Percentiles rank a stretch among this genome's conserved stretches.
Evolutionary conservation across 2,329 filamentous ascomycete species (phyloP).

Genomic region (Colletotrichum tabaci): DNA sequence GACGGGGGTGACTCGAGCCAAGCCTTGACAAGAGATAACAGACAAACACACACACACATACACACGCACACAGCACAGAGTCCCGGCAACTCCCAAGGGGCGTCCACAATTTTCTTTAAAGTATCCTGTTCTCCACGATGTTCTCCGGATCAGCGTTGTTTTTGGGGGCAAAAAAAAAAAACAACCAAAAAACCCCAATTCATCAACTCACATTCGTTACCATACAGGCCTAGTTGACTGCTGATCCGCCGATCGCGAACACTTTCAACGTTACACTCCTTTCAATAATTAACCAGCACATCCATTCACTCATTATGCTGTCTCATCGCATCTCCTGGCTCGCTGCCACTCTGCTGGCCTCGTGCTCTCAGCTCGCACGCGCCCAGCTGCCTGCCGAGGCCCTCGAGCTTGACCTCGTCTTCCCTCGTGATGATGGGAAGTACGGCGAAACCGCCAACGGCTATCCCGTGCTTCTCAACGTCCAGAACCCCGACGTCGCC

Average conservation of each 20-base stretch:
- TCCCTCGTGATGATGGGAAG: conserved; percentile 38
- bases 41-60: not conserved
- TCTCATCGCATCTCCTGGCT: conserved; percentile 29
- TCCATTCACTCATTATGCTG: conserved; percentile 20
- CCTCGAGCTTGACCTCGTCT: conserved; percentile 41
- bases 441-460: conserved; percentile 37
- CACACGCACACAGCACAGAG: not conserved
- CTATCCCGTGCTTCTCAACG: conserved; percentile 38
- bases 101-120: conserved; percentile 21
- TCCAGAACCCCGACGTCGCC: conserved; percentile 40
- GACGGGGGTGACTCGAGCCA: conserved; percentile 14
- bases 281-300: not conserved
- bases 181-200: too few relatives aligned
- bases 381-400: conserved; percentile 40
- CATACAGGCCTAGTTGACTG: conserved; percentile 19
- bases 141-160: conserved; percentile 11
- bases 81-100: not conserved
- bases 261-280: conserved; percentile 22
- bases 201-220: conserved; percentile 1
- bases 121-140: conserved; percentile 31
- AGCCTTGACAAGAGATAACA: conserved; percentile 5
- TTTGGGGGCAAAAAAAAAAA: conserved; percentile 29
- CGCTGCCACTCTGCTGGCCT: conserved; percentile 27
- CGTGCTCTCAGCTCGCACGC: conserved; percentile 19
- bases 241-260: conserved; percentile 20